These are phyloP conservation scores for Marasmius oreades DNA, from an alignment of 1,284 basidiomycete species.

Conservation along the genomic window DNA sequence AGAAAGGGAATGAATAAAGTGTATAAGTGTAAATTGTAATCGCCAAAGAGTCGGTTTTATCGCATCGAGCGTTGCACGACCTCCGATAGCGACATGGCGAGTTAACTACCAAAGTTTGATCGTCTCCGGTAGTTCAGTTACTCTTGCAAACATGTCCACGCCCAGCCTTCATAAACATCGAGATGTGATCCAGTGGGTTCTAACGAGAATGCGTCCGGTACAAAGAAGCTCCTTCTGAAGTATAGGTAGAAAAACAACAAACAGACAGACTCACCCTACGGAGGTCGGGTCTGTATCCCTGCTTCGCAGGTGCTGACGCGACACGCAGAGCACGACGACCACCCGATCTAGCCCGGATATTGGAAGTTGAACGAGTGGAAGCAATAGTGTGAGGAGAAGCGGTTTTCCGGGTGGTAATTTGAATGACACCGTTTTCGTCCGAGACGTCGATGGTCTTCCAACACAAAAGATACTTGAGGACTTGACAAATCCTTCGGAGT, in stretches of 20 bases:
- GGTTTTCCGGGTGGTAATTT: slow-evolving; percentile 69
- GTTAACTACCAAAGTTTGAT: slow-evolving; percentile 59
- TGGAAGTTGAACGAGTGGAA: slow-evolving; percentile 43
- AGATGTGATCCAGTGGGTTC: slow-evolving; percentile 69
- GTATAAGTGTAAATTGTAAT: slow-evolving; percentile 42
- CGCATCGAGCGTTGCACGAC: slow-evolving; percentile 59
- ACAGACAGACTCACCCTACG: slow-evolving; percentile 60
- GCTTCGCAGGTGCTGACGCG: slow-evolving; percentile 62
- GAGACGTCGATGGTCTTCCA: slow-evolving; percentile 65
- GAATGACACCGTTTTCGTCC: slow-evolving; percentile 54
- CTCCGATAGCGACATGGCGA: slow-evolving; percentile 73
- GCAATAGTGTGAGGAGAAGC: slow-evolving; percentile 55
- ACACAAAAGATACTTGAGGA: background rate
- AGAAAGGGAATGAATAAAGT: slow-evolving; percentile 17
- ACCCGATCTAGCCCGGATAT: slow-evolving; percentile 71
- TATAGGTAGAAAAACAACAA: slow-evolving; percentile 14
- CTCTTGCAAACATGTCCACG: slow-evolving; percentile 86
- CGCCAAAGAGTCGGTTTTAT: slow-evolving; percentile 67
- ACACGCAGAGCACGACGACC: slow-evolving; percentile 73
- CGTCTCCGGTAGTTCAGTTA: slow-evolving; percentile 41
- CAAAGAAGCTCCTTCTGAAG: slow-evolving; percentile 13
- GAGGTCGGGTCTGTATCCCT: slow-evolving; percentile 82
- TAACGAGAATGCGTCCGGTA: slow-evolving; percentile 60
- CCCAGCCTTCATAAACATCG: slow-evolving; percentile 70
- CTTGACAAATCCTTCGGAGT: too few relatives aligned